Evolutionary conservation across 2,329 filamentous ascomycete genomes (phyloP), one percentile per base, ranked within the genome.

Genomic region (Pestalotiopsis sp.): DNA sequence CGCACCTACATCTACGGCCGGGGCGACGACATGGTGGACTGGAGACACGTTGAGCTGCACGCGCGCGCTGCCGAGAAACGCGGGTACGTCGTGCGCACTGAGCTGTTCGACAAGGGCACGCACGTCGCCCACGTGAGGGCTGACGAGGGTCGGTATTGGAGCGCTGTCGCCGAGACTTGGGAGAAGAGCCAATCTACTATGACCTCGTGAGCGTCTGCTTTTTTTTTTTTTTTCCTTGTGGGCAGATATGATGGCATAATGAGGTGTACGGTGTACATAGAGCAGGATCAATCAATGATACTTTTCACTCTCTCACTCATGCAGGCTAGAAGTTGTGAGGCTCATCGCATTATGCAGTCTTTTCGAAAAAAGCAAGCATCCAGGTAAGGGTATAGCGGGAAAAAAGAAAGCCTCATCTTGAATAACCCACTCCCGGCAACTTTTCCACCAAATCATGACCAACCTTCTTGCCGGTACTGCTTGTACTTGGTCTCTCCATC

Each of bases 1-100:
- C 78, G 86, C 44, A 77, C 81, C n/a, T 89, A 88, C 69, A 69
- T 88, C 20, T 89, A 87, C 68, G 82, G 84, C 11, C 77, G 80
- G 44, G 80, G 75, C 1, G 87, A 89, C 72, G 68, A 71, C 44
- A 78, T 88, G 69, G 82, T 89, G 4, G 75, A 78, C 2, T 83
- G 77, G 74, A 71, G 69, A 7, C 81, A 86, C 68, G 79, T 89
- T 4, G 84, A 87, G 74, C 72, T 71, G 56, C 85, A 88, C 70
- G 84, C 83, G 0, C 73, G 68, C 2, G 76, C 81, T 57, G 84
- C 86, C 0, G 71, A 65, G 38, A 68, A 70, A 6, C 76, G 71
- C 9, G 84, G 83, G 1, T 82, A 83, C 52, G 66, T 66, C 3
- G 81, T 86, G 1, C 75, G 79, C 60, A 73, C 77, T 69, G 86